Percentiles rank a stretch among this genome's conserved stretches.
Conservation (phyloP, 163 green algal species). For the Chlamydomonas reinhardtii region DNA sequence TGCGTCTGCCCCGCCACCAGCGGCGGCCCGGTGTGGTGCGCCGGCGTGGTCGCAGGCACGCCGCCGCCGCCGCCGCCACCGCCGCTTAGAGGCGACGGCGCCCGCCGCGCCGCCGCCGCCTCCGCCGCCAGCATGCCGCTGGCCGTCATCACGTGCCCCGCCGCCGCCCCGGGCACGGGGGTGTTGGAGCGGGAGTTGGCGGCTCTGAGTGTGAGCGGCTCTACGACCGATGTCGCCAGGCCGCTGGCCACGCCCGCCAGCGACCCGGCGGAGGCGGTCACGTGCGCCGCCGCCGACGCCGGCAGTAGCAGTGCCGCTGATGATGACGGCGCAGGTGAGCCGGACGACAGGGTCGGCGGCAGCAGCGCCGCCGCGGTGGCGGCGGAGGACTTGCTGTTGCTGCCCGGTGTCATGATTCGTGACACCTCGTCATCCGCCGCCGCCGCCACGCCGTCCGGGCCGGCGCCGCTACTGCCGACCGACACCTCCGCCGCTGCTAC, state of each 20-base stretch:
- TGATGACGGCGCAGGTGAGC: background rate
- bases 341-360: background rate
- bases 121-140: background rate
- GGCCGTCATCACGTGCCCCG: no score
- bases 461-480: no score
- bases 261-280: background rate
- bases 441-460: no score
- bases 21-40: background rate
- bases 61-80: background rate
- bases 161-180: no score
- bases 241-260: background rate
- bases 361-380: no score
- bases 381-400: no score
- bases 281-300: no score
- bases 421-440: background rate
- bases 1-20: constrained; percentile 23
- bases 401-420: background rate
- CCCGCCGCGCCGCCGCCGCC: background rate
- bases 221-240: background rate
- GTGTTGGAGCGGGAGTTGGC: background rate
- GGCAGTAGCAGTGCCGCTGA: no score
- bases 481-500: no score
- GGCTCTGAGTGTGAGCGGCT: constrained; percentile 19
- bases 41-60: background rate
- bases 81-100: background rate